A percentile compares a stretch with the other conserved stretches of the same genome.
phyloP scores from a whole-genome alignment of 805 yeast genomes.

The Lipomyces chichibuensis region DNA sequence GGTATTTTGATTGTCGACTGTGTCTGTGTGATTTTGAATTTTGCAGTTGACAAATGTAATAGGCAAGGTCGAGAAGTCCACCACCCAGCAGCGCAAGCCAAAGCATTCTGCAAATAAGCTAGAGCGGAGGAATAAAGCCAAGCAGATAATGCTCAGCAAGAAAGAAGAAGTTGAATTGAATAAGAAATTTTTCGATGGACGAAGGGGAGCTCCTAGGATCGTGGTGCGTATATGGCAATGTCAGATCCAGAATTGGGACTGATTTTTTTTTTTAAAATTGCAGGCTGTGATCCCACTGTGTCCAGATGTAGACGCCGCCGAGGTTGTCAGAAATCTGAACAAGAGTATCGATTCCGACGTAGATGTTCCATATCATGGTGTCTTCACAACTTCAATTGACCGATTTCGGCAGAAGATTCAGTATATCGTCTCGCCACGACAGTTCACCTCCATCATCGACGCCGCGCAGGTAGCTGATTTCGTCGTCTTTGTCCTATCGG shows the following conservation, averaged over 20 bases:
- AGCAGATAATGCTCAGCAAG: slow-evolving; percentile 76
- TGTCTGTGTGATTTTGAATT: neutral
- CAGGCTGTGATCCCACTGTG: slow-evolving; percentile 73
- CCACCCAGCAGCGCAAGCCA: slow-evolving; percentile 40
- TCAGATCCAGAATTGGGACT: neutral
- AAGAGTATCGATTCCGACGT: slow-evolving; percentile 35
- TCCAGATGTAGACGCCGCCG: slow-evolving; percentile 57
- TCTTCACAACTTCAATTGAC: slow-evolving; percentile 44
- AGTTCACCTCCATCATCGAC: slow-evolving; percentile 73
- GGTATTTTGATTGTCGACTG: slow-evolving; percentile 12
- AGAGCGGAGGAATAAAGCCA: slow-evolving; percentile 77
- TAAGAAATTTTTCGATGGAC: slow-evolving; percentile 77
- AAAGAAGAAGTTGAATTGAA: slow-evolving; percentile 60
- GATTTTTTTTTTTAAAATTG: neutral
- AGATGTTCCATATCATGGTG: slow-evolving; percentile 24
- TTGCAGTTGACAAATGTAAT: neutral
- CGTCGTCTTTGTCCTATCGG: slow-evolving; percentile 87
- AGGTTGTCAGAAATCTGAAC: slow-evolving; percentile 39
- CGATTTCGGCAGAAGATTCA: slow-evolving; percentile 78
- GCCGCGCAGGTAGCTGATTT: slow-evolving; percentile 88
- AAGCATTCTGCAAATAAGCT: slow-evolving; percentile 51
- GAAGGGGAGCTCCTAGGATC: slow-evolving; percentile 78
- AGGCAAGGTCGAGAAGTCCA: slow-evolving; percentile 83
- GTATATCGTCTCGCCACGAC: slow-evolving; percentile 70
- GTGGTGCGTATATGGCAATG: slow-evolving; percentile 46